These are phyloP conservation scores for Eucalyptus tenuipes DNA, from an alignment of 345 rosid genomes.

Conservation along the genomic window DNA sequence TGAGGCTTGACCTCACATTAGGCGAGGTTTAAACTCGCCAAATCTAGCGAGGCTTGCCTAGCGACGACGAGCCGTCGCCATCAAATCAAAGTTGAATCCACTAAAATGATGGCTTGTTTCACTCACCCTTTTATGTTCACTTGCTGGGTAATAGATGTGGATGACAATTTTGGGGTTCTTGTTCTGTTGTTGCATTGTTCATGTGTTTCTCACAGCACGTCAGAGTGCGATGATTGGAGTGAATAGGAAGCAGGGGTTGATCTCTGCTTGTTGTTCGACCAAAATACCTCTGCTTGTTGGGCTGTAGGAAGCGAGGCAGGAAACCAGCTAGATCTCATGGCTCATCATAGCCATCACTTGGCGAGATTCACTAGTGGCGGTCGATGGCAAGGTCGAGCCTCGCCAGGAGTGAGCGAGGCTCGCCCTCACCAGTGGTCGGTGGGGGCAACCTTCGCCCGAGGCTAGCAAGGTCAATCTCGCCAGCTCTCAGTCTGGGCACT, in stretches of 20 bases:
- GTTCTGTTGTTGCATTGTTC: slow-evolving; percentile 13
- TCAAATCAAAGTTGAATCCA: slow-evolving; percentile 10
- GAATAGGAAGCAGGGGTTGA: slow-evolving; percentile 14
- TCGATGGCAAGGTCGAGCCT: no score
- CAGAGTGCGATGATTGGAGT: slow-evolving; percentile 1
- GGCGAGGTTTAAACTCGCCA: no score
- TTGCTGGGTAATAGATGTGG: neutral
- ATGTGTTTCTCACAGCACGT: slow-evolving; percentile 9
- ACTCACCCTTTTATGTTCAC: neutral
- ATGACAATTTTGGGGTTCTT: neutral
- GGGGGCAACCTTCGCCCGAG: no score
- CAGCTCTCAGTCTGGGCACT: no score
- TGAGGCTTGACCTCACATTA: no score
- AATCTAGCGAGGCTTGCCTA: no score
- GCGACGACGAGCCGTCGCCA: neutral
- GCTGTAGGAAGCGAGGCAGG: slow-evolving; percentile 26
- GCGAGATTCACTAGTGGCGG: fast-evolving
- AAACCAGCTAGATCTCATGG: slow-evolving; percentile 13
- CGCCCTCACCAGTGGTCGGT: fast-evolving
- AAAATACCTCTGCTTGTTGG: slow-evolving; percentile 7
- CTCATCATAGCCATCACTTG: no score
- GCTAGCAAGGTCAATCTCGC: fast-evolving
- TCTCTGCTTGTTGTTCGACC: no score
- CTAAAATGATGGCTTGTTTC: neutral
- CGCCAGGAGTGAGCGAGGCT: fast-evolving